phyloP scores from a whole-genome alignment of 768 basidiomycete genomes.

The Boletus pseudo-olivaceus region DNA sequence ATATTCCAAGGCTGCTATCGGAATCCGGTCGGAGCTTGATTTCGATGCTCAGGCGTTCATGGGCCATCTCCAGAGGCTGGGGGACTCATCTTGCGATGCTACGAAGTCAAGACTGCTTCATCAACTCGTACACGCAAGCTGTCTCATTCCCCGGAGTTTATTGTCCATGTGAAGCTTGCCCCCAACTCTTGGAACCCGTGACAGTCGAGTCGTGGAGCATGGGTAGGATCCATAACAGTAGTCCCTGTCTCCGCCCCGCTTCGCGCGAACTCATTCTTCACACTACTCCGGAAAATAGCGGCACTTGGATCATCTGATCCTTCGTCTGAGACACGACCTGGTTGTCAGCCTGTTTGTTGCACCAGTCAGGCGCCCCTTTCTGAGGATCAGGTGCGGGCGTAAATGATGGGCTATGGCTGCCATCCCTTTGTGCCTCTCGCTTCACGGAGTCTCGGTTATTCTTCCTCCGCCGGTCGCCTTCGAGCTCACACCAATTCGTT shows the following conservation, averaged over 20 bases:
- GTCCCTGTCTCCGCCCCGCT: not conserved
- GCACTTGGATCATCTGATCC: slow-evolving; percentile 15
- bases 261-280: not conserved
- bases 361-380: no score
- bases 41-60: not conserved
- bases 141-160: not conserved
- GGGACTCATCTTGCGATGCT: no score
- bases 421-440: no score
- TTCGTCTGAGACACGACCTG: not conserved
- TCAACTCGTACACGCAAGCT: not conserved
- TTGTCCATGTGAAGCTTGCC: slow-evolving; percentile 4
- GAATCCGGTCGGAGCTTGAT: not conserved
- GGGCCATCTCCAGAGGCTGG: no score
- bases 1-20: not conserved
- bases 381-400: no score
- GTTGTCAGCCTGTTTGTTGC: no score
- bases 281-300: slow-evolving; percentile 1
- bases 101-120: not conserved
- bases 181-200: not conserved
- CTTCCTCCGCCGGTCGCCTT: no score
- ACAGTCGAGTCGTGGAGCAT: not conserved
- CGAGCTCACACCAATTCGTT: no score
- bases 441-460: no score
- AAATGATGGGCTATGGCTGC: no score
- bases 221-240: no score